These are phyloP conservation scores for Cladosporium phlei DNA, from an alignment of 2,329 filamentous ascomycete species.

Conservation along the genomic window DNA sequence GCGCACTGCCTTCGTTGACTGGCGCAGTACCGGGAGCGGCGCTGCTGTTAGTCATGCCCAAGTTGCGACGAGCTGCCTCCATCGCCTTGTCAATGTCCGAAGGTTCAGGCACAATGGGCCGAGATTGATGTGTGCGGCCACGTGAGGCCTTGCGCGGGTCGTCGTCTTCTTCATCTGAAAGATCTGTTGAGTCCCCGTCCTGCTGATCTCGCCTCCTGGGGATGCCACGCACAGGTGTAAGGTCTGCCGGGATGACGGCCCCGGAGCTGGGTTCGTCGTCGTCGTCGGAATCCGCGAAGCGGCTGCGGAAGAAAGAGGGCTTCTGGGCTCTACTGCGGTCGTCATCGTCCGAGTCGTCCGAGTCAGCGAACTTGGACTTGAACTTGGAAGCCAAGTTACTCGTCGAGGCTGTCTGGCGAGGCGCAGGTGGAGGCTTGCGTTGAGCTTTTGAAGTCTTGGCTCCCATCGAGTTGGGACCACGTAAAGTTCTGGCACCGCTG, in stretches of 20 bases:
- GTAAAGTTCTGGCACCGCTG: constrained; percentile 15
- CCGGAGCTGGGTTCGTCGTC: constrained; percentile 47
- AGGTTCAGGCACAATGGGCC: constrained; percentile 28
- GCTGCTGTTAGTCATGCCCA: constrained; percentile 25
- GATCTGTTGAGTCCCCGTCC: constrained; percentile 54
- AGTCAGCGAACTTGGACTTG: constrained; percentile 62
- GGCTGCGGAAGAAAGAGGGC: constrained; percentile 37
- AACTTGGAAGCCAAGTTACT: constrained; percentile 22
- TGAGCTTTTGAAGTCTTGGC: background rate
- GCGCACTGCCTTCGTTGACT: constrained; percentile 28
- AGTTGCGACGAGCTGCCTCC: constrained; percentile 30
- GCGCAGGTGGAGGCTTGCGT: background rate
- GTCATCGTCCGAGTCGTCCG: constrained; percentile 56
- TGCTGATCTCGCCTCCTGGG: constrained; percentile 51
- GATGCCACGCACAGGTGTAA: constrained; percentile 56
- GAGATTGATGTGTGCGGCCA: constrained; percentile 42
- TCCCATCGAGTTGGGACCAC: constrained; percentile 14
- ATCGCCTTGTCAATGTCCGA: constrained; percentile 37
- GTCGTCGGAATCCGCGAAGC: constrained; percentile 47
- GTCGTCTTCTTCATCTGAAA: constrained; percentile 43
- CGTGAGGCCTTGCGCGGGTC: constrained; percentile 25
- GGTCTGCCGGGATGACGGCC: constrained; percentile 27
- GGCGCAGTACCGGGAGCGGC: constrained; percentile 11
- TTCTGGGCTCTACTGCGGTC: constrained; percentile 30
- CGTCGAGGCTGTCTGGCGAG: constrained; percentile 3